Percentiles rank a stretch among this genome's conserved stretches.
These are phyloP conservation scores for Orobanche coerulescens DNA, from an alignment of 257 asterid genomes.

Conservation along the genomic window DNA sequence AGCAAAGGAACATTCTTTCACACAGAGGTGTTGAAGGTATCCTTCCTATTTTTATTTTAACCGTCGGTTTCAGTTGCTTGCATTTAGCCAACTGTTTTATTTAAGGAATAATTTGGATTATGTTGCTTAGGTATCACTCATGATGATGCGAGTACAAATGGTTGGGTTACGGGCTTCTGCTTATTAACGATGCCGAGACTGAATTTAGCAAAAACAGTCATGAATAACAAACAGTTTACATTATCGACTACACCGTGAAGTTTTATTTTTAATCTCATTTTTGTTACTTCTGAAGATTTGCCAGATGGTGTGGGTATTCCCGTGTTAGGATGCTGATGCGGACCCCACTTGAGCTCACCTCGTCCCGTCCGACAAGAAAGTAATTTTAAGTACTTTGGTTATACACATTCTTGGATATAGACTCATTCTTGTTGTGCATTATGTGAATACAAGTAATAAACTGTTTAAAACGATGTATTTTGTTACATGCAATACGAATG, in stretches of 20 bases:
- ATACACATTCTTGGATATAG: constrained; percentile 53
- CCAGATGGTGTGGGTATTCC: constrained; percentile 79
- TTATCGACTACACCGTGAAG: constrained; percentile 62
- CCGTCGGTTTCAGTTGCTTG: constrained; percentile 61
- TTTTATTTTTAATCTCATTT: constrained; percentile 61
- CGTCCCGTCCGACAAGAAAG: constrained; percentile 60
- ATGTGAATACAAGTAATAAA: constrained; percentile 33
- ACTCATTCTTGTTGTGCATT: constrained; percentile 46
- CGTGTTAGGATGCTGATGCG: constrained; percentile 50
- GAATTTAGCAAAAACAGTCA: constrained; percentile 39
- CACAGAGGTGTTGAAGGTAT: constrained; percentile 75
- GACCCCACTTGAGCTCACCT: constrained; percentile 58
- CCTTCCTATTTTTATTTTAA: constrained; percentile 46
- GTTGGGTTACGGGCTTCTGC: constrained; percentile 60
- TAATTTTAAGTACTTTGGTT: constrained; percentile 32
- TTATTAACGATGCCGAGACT: constrained; percentile 64
- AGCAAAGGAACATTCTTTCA: constrained; percentile 75
- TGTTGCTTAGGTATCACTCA: constrained; percentile 55
- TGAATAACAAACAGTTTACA: constrained; percentile 37
- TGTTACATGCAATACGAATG: constrained; percentile 53
- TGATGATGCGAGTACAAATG: constrained; percentile 78
- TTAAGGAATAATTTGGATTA: constrained; percentile 41
- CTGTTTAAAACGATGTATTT: constrained; percentile 44
- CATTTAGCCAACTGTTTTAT: constrained; percentile 58
- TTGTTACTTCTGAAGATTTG: constrained; percentile 48